A percentile compares a stretch with the other conserved stretches of the same genome.
Evolutionary conservation across 169 alveolate species (phyloP).

Genomic region (Plasmodium billcollinsi): DNA sequence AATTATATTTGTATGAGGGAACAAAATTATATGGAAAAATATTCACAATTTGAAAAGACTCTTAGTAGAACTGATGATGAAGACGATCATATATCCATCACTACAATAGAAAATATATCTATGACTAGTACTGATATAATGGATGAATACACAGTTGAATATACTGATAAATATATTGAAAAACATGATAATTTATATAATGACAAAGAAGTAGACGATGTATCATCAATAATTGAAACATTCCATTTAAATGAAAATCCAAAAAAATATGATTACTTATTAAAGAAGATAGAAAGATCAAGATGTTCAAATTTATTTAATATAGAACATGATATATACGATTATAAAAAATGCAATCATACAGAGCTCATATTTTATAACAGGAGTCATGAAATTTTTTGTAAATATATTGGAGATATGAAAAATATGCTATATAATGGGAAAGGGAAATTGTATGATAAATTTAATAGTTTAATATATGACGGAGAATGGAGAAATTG

Average conservation of each 20-base stretch:
- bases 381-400: constrained; percentile 44
- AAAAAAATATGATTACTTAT: constrained; percentile 14
- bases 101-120: too few species aligned
- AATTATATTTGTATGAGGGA: too few species aligned
- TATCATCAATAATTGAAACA: too few species aligned
- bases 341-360: background rate
- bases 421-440: constrained; percentile 73
- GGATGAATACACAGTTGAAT: too few species aligned
- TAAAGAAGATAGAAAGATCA: constrained; percentile 54
- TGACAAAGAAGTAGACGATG: too few species aligned
- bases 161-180: too few species aligned
- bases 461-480: constrained; percentile 70
- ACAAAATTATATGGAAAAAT: background rate
- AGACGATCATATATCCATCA: background rate
- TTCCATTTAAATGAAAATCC: constrained; percentile 11
- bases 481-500: constrained; percentile 69
- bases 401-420: constrained; percentile 67
- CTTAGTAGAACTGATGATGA: background rate
- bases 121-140: too few species aligned
- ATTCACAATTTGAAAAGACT: constrained; percentile 5
- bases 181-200: too few species aligned
- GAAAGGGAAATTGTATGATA: constrained; percentile 68
- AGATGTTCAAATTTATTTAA: constrained; percentile 26
- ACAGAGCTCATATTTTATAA: constrained; percentile 72
- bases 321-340: constrained; percentile 22